Evolutionary conservation across 768 basidiomycete genomes (phyloP), one percentile per base, ranked within the genome.

Genomic region (Tricholoma sp.): DNA sequence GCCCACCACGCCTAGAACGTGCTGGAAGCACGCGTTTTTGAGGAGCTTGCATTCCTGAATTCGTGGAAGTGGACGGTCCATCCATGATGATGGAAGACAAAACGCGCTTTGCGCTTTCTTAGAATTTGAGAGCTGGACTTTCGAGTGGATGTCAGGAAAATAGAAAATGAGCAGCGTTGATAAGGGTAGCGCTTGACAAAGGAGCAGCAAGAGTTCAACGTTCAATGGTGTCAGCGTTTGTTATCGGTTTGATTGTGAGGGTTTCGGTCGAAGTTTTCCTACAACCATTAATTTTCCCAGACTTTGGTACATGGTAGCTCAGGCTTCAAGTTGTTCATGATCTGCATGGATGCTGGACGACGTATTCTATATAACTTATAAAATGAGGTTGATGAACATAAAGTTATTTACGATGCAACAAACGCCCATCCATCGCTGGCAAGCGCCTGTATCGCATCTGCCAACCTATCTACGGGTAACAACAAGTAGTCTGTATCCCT

Each of bases 1-100:
- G 86, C 13, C 89, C 90, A 54, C 89, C 87, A 55, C 92, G 82
- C 63, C 90, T 79, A 55, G 88, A 81, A 63, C 93, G 83, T 69
- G 89, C 82, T 42, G 93, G 93, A 55, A 92, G 74, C 44, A 92
- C 85, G 69, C 92, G 86, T 72, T 88, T 89, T 71, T 84, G 85
- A 55, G 80, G 83, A 59, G 73, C 68, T 63, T 76, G 71, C 47
- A 70, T 63, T 50, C 66, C 65, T 52, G 70, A 57, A 60, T 53
- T 58, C 58, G 71, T 59, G n/a, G 70, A 66, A 54, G 73, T 70
- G 52, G 72, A 72, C 56, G 72, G 59, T 56, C 65, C 65, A 60
- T 78, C 75, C 76, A 77, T 76, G 59, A 55, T 58, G 55, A 31
- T 32, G 47, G 18, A 13, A 42, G 17, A 45, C 15, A 31, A 48